Conservation (phyloP, 495 filamentous ascomycete species). For the Aspergillus steynii region DNA sequence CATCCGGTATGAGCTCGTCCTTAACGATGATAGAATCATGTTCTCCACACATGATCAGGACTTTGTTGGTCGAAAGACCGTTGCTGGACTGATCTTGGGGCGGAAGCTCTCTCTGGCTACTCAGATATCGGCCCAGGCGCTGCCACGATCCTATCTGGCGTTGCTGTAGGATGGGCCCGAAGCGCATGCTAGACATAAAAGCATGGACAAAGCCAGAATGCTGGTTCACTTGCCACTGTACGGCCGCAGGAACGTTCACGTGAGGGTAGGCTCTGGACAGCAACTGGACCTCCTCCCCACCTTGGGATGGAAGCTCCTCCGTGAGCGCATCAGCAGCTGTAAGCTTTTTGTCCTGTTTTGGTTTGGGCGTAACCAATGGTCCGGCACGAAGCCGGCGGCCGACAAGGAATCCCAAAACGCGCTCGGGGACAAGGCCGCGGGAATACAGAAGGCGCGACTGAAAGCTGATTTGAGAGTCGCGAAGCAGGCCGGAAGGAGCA, state of each 20-base stretch:
- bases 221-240: conserved; percentile 57
- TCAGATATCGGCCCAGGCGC: conserved; percentile 51
- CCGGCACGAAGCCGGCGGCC: conserved; percentile 52
- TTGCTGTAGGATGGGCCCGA: conserved; percentile 54
- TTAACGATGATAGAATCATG: conserved; percentile 55
- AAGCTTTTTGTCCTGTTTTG: conserved; percentile 31
- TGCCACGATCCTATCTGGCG: conserved; percentile 55
- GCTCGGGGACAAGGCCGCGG: conserved; percentile 57
- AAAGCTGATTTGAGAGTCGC: conserved; percentile 61
- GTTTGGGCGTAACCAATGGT: conserved; percentile 38
- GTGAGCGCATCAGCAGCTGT: conserved; percentile 37
- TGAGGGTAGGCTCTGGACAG: conserved; percentile 47
- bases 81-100: conserved; percentile 19
- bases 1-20: conserved; percentile 59
- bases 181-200: conserved; percentile 58
- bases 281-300: conserved; percentile 38
- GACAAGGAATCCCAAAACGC: conserved; percentile 54
- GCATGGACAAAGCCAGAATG: conserved; percentile 57
- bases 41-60: conserved; percentile 55
- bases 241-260: conserved; percentile 44
- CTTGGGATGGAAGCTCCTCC: conserved; percentile 38
- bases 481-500: conserved; percentile 72
- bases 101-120: conserved; percentile 36
- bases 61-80: conserved; percentile 47
- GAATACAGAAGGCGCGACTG: conserved; percentile 62